These are phyloP conservation scores for Stachybotrys elegans DNA, from an alignment of 2,329 filamentous ascomycete species.

Conservation along the genomic window DNA sequence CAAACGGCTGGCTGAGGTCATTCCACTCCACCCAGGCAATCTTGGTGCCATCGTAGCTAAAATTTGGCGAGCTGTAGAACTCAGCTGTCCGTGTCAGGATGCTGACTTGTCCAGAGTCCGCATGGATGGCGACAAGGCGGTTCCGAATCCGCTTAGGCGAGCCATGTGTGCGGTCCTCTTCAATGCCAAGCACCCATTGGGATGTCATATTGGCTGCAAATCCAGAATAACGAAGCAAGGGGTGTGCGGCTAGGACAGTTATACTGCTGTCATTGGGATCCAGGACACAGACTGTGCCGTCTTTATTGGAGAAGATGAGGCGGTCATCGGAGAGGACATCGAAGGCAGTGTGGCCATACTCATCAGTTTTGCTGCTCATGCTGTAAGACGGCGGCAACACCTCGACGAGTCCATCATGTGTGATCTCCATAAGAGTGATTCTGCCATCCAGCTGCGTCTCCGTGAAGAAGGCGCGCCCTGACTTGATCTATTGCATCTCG, in stretches of 20 bases:
- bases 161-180: conserved; percentile 42
- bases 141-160: conserved; percentile 27
- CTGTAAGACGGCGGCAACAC: conserved; percentile 38
- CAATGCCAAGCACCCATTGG: conserved; percentile 43
- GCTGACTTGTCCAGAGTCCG: conserved; percentile 32
- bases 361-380: conserved; percentile 42
- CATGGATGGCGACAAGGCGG: conserved; percentile 34
- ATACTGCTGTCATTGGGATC: conserved; percentile 30
- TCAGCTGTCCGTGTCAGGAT: conserved; percentile 39
- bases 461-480: conserved; percentile 30
- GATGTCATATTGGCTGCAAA: conserved; percentile 35
- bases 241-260: conserved; percentile 22
- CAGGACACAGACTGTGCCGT: conserved; percentile 37
- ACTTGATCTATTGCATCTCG: conserved; percentile 14
- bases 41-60: conserved; percentile 38
- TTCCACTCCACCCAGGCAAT: conserved; percentile 51
- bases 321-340: conserved; percentile 30
- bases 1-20: conserved; percentile 49
- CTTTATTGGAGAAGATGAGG: conserved; percentile 42
- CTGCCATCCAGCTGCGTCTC: conserved; percentile 35
- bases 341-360: conserved; percentile 46
- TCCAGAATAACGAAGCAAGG: conserved; percentile 37
- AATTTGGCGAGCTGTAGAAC: conserved; percentile 48
- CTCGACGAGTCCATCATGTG: conserved; percentile 25
- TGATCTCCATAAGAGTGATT: conserved; percentile 38